phyloP scores from a whole-genome alignment of 495 filamentous ascomycete species.

The Geopyxis carbonaria region DNA sequence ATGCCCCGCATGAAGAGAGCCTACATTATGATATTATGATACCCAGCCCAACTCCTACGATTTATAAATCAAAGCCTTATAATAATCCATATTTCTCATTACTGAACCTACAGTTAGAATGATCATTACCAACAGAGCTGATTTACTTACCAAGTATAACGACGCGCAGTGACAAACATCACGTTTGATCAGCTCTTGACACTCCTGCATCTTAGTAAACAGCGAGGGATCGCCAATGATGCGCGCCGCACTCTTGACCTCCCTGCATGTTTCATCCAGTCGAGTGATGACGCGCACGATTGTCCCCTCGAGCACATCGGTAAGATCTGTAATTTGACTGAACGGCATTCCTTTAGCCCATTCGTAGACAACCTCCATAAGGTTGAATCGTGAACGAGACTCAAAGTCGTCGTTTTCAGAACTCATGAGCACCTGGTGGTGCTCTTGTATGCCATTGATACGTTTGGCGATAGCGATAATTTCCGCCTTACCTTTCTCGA shows the following conservation, averaged over 20 bases:
- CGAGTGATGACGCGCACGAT: slow-evolving; percentile 87
- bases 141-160: slow-evolving; percentile 59
- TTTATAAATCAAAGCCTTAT: too few relatives aligned
- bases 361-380: slow-evolving; percentile 96
- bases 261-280: slow-evolving; percentile 87
- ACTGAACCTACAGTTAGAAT: too few relatives aligned
- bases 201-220: slow-evolving; percentile 87
- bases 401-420: slow-evolving; percentile 83
- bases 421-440: slow-evolving; percentile 78
- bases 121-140: too few relatives aligned
- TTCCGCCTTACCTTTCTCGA: slow-evolving; percentile 68
- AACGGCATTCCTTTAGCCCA: slow-evolving; percentile 97
- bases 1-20: too few relatives aligned
- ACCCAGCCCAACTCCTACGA: too few relatives aligned
- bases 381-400: slow-evolving; percentile 66
- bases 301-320: slow-evolving; percentile 90
- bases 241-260: slow-evolving; percentile 91
- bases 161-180: slow-evolving; percentile 85
- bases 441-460: slow-evolving; percentile 70
- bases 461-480: slow-evolving; percentile 81
- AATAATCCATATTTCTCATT: too few relatives aligned
- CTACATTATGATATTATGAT: too few relatives aligned
- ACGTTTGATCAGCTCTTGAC: slow-evolving; percentile 91
- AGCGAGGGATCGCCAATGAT: slow-evolving; percentile 90
- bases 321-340: slow-evolving; percentile 91